Evolutionary conservation across 352 stramenopile species (phyloP), one percentile per base, ranked within the genome.

Genomic region (Globisporangium carolinianum): DNA sequence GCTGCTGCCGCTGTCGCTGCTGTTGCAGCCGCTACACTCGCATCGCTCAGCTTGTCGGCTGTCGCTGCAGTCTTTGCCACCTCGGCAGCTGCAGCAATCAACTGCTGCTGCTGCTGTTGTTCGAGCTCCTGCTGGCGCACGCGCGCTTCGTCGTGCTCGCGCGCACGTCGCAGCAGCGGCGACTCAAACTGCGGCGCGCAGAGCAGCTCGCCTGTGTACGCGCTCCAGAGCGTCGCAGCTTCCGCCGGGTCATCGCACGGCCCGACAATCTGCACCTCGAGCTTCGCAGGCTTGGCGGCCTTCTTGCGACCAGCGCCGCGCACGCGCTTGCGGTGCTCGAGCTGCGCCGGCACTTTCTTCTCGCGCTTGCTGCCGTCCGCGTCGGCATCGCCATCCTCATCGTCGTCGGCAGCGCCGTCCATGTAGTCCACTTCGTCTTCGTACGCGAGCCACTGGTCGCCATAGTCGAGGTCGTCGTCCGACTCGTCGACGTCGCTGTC

Each of bases 401-500:
- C 69, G 17, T 63, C 53, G 3, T 65, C 60, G 10, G 67, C 63
- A 0, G 56, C 67, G 47, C 67, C 78, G 24, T 91, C 81, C 50
- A 76, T 86, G 57, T 95, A 95, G 45, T 95, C 85, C 15, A 95
- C 78, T 66, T 95, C 85, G 47, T 95, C 83, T 53, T 95, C 85
- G 53, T 95, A 93, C 4, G 85, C 85, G 24, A 95, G 67, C 85
- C 85, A 95, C 45, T 91, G 60, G 48, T 95, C 85, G 14, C 75
- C 81, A 55, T 95, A 95, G 52, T 95, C 86, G 50, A 95, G 70
- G 57, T 85, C 77, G 5, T 91, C 82, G 14, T 87, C 79, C 1
- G 84, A 87, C 35, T 91, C 81, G 11, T 89, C 83, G 39, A 68
- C 57, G 57, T 93, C 83, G 53, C 71, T 86, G 24, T 90, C 80